Evolutionary conservation across 78 protist species (phyloP).

Genomic region (Dictyostelium firmibasis): DNA sequence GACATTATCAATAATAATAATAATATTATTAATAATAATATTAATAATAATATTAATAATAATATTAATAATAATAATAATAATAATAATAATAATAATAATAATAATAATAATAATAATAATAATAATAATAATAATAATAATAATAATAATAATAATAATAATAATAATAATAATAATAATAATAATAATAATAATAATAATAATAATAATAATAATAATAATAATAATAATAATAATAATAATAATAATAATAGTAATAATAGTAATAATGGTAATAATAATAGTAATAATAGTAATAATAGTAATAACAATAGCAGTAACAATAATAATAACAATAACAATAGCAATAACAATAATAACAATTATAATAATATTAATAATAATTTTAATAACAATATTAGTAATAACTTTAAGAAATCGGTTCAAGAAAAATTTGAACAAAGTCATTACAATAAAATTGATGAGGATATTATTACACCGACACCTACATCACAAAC

Average conservation of each 20-base stretch:
- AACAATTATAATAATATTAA: not conserved
- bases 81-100: not conserved
- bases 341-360: too few relatives aligned
- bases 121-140: not conserved
- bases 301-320: not conserved
- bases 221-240: not conserved
- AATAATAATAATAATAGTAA: not conserved
- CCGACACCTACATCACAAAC: not conserved
- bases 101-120: not conserved
- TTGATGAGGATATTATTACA: constrained; percentile 12
- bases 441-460: not conserved
- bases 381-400: not conserved
- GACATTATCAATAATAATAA: not conserved
- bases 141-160: not conserved
- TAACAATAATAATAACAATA: not conserved
- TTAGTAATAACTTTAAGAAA: not conserved
- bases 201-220: not conserved
- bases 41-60: not conserved
- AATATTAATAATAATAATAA: too few relatives aligned
- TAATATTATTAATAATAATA: not conserved
- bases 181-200: not conserved
- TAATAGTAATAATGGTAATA: too few relatives aligned
- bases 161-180: not conserved
- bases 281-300: not conserved
- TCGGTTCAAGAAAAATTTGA: not conserved